Evolutionary conservation across 805 yeast genomes (phyloP).

Genomic region (Candida nemodendra): DNA sequence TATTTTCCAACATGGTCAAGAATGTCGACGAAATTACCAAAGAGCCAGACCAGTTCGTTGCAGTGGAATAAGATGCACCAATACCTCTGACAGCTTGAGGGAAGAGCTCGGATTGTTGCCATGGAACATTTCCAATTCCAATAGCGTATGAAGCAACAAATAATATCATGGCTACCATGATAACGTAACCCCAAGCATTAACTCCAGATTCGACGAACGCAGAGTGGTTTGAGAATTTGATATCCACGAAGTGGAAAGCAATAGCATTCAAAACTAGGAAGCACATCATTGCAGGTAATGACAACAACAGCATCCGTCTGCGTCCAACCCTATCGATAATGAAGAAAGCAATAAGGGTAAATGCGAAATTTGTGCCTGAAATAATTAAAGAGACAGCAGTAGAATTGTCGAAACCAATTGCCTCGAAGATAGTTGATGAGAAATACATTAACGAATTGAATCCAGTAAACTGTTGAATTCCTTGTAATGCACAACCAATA

Average conservation of each 20-base stretch:
- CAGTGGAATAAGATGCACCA: slow-evolving; percentile 88
- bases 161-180: slow-evolving; percentile 80
- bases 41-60: slow-evolving; percentile 95
- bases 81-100: slow-evolving; percentile 92
- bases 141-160: slow-evolving; percentile 89
- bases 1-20: slow-evolving; percentile 88
- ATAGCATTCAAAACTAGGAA: slow-evolving; percentile 80
- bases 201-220: slow-evolving; percentile 47
- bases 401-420: slow-evolving; percentile 84
- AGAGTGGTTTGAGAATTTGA: slow-evolving; percentile 52
- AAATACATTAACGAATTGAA: slow-evolving; percentile 96
- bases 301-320: slow-evolving; percentile 70
- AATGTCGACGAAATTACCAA: slow-evolving; percentile 87
- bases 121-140: slow-evolving; percentile 96
- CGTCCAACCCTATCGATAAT: slow-evolving; percentile 88
- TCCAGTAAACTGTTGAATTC: slow-evolving; percentile 95
- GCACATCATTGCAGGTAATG: slow-evolving; percentile 82
- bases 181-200: slow-evolving; percentile 83
- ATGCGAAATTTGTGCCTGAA: slow-evolving; percentile 91
- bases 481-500: slow-evolving; percentile 91
- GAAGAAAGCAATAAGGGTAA: slow-evolving; percentile 82
- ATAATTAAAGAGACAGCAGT: slow-evolving; percentile 94
- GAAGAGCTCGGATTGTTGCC: slow-evolving; percentile 96
- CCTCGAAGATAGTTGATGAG: slow-evolving; percentile 86
- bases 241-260: slow-evolving; percentile 83